These are phyloP conservation scores for Golubevia pallescens DNA, from an alignment of 1,284 basidiomycete genomes.

Conservation along the genomic window DNA sequence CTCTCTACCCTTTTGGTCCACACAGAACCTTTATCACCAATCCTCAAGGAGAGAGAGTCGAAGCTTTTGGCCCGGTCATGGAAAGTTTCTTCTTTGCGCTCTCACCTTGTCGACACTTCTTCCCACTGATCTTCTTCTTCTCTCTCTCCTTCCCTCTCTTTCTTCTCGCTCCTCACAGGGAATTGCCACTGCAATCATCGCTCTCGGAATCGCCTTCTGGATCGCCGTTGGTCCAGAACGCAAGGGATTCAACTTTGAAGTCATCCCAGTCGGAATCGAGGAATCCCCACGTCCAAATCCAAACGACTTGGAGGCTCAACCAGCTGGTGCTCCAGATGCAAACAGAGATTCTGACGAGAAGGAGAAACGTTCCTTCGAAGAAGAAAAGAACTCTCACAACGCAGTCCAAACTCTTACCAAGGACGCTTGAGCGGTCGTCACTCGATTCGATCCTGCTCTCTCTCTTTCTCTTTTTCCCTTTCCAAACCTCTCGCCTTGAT, in stretches of 20 bases:
- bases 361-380: neutral
- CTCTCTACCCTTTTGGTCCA: neutral
- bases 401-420: neutral
- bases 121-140: no score
- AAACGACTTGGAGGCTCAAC: neutral
- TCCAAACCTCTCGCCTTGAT: no score
- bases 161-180: slow-evolving; percentile 1
- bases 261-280: slow-evolving; percentile 16
- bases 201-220: slow-evolving; percentile 17
- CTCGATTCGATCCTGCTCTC: no score
- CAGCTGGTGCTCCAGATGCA: neutral
- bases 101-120: no score
- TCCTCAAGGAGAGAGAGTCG: slow-evolving; percentile 15
- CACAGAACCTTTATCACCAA: slow-evolving; percentile 1
- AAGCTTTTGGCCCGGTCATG: slow-evolving; percentile 43
- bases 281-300: neutral
- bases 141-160: no score
- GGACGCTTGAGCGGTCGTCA: neutral
- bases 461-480: no score
- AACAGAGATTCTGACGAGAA: neutral
- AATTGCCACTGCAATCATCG: slow-evolving; percentile 36
- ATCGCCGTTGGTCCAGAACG: slow-evolving; percentile 36
- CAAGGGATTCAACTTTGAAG: slow-evolving; percentile 32
- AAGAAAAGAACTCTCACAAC: neutral
- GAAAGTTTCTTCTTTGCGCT: no score